Evolutionary conservation across 2,329 filamentous ascomycete species (phyloP).

Genomic region (Trichophyton benhamiae): DNA sequence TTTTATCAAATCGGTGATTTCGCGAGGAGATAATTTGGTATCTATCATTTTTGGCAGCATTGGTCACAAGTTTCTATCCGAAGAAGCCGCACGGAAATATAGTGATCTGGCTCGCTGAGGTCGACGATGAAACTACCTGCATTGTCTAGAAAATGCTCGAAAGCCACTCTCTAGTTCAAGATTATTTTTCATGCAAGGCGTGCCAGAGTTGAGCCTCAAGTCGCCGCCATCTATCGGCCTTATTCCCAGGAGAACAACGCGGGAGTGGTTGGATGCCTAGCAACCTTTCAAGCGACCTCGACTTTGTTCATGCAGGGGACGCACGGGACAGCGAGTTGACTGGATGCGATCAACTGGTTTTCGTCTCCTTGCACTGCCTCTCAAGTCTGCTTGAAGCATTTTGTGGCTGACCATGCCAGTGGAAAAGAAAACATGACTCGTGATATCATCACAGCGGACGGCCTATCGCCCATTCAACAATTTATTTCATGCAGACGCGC

Average conservation of each 20-base stretch:
- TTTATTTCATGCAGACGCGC: not conserved
- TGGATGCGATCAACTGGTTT: not conserved
- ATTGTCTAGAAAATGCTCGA: not conserved
- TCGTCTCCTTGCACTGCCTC: not conserved
- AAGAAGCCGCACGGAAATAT: too few relatives aligned
- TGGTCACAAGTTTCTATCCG: too few relatives aligned
- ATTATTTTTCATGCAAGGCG: not conserved
- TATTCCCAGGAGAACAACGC: not conserved
- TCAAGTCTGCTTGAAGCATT: not conserved
- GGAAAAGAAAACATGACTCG: not conserved
- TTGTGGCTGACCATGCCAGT: not conserved
- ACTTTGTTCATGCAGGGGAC: not conserved
- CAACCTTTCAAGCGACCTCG: not conserved
- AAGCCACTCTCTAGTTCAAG: not conserved
- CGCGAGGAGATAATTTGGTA: not conserved
- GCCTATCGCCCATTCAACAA: not conserved
- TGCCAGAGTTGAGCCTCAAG: not conserved
- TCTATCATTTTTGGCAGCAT: not conserved
- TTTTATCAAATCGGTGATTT: not conserved
- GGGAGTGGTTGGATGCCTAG: slow-evolving; percentile 1
- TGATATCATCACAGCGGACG: not conserved
- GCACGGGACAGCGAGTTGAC: not conserved
- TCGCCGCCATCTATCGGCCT: not conserved
- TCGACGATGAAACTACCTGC: not conserved
- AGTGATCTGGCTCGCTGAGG: not conserved